Conservation (phyloP, 257 asterid genomes). For the Jacaranda mimosifolia region DNA sequence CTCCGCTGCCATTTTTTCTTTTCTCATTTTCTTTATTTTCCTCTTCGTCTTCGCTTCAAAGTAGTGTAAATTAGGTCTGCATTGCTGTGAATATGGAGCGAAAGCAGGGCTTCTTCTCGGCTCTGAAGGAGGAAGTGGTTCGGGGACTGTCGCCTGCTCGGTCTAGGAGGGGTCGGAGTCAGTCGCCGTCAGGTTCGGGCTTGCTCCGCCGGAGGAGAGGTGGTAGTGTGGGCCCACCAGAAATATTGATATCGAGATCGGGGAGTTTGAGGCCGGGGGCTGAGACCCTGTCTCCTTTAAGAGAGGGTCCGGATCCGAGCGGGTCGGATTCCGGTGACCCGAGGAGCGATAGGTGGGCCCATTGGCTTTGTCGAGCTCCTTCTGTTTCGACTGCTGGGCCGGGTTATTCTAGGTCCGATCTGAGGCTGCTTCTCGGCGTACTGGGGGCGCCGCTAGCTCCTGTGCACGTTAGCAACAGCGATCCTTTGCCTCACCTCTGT, state of each 20-base stretch:
- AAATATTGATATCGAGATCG: slow-evolving; percentile 46
- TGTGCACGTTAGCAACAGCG: slow-evolving; percentile 71
- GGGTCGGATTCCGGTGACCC: slow-evolving; percentile 59
- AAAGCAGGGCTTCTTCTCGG: slow-evolving; percentile 58
- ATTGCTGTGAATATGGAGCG: slow-evolving; percentile 50
- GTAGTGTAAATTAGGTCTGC: not conserved
- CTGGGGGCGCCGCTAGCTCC: slow-evolving; percentile 88
- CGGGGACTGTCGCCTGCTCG: slow-evolving; percentile 66
- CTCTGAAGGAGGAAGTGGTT: slow-evolving; percentile 54
- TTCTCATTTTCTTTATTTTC: not conserved
- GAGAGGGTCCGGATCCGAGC: slow-evolving; percentile 75
- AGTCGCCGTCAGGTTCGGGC: slow-evolving; percentile 54
- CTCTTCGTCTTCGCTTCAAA: not conserved
- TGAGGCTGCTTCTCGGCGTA: slow-evolving; percentile 80
- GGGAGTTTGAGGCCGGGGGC: slow-evolving; percentile 52
- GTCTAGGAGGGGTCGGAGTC: slow-evolving; percentile 50
- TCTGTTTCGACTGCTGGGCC: slow-evolving; percentile 52
- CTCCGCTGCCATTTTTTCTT: slow-evolving; percentile 26
- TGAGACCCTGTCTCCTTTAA: slow-evolving; percentile 65
- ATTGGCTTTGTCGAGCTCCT: slow-evolving; percentile 70
- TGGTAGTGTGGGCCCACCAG: slow-evolving; percentile 47
- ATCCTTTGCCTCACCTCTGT: slow-evolving; percentile 66
- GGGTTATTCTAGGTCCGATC: slow-evolving; percentile 72
- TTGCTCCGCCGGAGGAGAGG: slow-evolving; percentile 47
- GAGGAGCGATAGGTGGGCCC: slow-evolving; percentile 60